A percentile compares a stretch with the other conserved stretches of the same genome.
Conservation (phyloP, 2,329 filamentous ascomycete genomes). For the Periconia macrospinosa region DNA sequence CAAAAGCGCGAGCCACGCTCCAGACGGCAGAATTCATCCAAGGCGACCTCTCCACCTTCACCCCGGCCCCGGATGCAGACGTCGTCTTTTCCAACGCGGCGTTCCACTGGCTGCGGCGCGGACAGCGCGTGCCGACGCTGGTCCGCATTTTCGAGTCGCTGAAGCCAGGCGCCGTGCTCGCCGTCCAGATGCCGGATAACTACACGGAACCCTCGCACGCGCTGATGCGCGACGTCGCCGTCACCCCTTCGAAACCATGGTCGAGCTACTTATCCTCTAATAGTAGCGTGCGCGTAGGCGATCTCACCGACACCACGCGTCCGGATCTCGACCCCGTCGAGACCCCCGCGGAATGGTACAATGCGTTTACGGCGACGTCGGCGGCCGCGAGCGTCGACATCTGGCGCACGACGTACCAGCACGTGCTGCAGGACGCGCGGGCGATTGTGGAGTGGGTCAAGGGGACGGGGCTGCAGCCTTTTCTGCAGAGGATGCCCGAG, state of each 20-base stretch:
- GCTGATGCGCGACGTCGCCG: conserved; percentile 52
- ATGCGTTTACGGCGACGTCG: conserved; percentile 47
- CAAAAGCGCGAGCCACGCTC: conserved; percentile 45
- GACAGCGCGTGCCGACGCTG: conserved; percentile 51
- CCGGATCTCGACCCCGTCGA: conserved; percentile 55
- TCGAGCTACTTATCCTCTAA: conserved; percentile 27
- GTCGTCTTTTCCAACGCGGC: conserved; percentile 61
- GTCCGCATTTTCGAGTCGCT: conserved; percentile 47
- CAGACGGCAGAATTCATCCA: conserved; percentile 51
- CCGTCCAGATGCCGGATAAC: conserved; percentile 60
- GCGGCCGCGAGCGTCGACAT: conserved; percentile 48
- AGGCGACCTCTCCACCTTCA: conserved; percentile 51
- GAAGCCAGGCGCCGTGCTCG: conserved; percentile 52
- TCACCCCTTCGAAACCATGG: conserved; percentile 42
- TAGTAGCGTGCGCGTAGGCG: conserved; percentile 17
- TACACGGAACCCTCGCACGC: conserved; percentile 53
- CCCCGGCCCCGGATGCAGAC: conserved; percentile 19
- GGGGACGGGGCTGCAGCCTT: conserved; percentile 60
- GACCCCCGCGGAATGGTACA: conserved; percentile 51
- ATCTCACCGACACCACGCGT: conserved; percentile 5
- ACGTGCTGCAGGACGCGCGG: conserved; percentile 52
- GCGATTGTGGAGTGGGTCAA: conserved; percentile 64
- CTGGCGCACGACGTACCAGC: conserved; percentile 59
- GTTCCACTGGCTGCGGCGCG: conserved; percentile 58
- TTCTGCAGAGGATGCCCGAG: conserved; percentile 50